Evolutionary conservation across 768 basidiomycete species (phyloP).

Genomic region (Psilocybe sp.): DNA sequence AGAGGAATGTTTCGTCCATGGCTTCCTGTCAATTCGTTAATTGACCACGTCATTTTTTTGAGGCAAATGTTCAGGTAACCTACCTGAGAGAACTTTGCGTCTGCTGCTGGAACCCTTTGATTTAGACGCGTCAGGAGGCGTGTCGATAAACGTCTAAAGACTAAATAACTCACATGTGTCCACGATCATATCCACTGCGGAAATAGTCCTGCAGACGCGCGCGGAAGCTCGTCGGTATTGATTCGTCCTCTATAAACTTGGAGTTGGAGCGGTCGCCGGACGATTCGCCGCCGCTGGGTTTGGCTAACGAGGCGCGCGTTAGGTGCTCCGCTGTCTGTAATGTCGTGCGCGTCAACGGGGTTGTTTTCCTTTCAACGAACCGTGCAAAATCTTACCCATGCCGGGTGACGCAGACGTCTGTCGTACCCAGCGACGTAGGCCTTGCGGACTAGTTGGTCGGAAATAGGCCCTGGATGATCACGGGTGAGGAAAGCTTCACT

Average conservation of each 20-base stretch:
- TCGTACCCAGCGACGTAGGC: constrained; percentile 93
- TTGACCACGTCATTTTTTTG: not conserved
- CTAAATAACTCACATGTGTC: constrained; percentile 82
- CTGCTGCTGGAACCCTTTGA: constrained; percentile 90
- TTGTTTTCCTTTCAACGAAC: not conserved
- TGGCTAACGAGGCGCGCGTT: constrained; percentile 68
- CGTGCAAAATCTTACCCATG: constrained; percentile 69
- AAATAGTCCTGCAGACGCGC: constrained; percentile 89
- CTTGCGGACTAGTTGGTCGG: constrained; percentile 74
- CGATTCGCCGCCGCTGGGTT: constrained; percentile 26
- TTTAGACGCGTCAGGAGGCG: not conserved
- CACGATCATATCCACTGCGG: constrained; percentile 90
- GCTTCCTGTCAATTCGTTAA: constrained; percentile 49
- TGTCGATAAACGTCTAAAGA: not conserved
- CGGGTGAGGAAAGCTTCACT: not conserved
- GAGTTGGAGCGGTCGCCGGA: constrained; percentile 72
- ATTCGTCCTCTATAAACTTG: constrained; percentile 79
- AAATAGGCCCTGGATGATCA: constrained; percentile 66
- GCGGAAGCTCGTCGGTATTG: constrained; percentile 73
- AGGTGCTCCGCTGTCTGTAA: constrained; percentile 92
- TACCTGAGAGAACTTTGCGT: constrained; percentile 87
- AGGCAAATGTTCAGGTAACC: constrained; percentile 7
- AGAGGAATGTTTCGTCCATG: constrained; percentile 94
- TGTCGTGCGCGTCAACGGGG: not conserved
- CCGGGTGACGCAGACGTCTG: constrained; percentile 82